Evolutionary conservation across 1,284 basidiomycete species (phyloP).

Genomic region (Leccinum pachyderme): DNA sequence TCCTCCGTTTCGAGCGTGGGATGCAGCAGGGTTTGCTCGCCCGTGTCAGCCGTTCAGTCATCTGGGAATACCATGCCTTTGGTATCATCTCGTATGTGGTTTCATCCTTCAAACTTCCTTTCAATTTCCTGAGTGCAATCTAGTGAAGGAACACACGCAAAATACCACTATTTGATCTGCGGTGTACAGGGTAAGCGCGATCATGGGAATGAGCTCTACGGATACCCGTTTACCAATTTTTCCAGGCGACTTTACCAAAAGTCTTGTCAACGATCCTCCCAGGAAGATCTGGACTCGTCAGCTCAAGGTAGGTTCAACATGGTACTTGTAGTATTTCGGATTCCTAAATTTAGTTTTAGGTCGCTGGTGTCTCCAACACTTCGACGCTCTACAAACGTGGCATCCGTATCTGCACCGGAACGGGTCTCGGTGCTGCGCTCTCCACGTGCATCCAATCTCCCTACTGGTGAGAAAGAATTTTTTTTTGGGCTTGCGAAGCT

Average conservation of each 20-base stretch:
- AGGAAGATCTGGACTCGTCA: slow-evolving; percentile 69
- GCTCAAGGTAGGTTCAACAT: slow-evolving; percentile 51
- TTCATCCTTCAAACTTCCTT: neutral
- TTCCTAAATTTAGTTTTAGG: slow-evolving; percentile 38
- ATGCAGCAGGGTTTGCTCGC: slow-evolving; percentile 64
- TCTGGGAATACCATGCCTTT: slow-evolving; percentile 65
- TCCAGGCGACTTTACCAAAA: slow-evolving; percentile 66
- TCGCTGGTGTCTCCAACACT: slow-evolving; percentile 78
- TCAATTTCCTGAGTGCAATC: slow-evolving; percentile 14
- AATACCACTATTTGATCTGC: slow-evolving; percentile 74
- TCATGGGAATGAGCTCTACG: neutral
- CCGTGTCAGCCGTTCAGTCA: slow-evolving; percentile 52
- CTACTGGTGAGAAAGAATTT: slow-evolving; percentile 50
- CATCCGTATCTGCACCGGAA: slow-evolving; percentile 75
- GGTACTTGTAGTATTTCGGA: neutral
- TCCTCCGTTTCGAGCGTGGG: slow-evolving; percentile 58
- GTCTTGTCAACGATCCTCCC: slow-evolving; percentile 67
- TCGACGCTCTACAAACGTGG: slow-evolving; percentile 72
- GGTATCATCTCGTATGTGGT: slow-evolving; percentile 52
- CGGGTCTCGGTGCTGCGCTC: slow-evolving; percentile 72
- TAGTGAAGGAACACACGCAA: slow-evolving; percentile 65
- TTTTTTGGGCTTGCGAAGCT: neutral
- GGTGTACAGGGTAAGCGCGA: slow-evolving; percentile 61
- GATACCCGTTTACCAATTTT: slow-evolving; percentile 3
- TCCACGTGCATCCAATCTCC: slow-evolving; percentile 72